A percentile compares a stretch with the other conserved stretches of the same genome.
Evolutionary conservation across 768 basidiomycete genomes (phyloP).

Genomic region (Russula lepida): DNA sequence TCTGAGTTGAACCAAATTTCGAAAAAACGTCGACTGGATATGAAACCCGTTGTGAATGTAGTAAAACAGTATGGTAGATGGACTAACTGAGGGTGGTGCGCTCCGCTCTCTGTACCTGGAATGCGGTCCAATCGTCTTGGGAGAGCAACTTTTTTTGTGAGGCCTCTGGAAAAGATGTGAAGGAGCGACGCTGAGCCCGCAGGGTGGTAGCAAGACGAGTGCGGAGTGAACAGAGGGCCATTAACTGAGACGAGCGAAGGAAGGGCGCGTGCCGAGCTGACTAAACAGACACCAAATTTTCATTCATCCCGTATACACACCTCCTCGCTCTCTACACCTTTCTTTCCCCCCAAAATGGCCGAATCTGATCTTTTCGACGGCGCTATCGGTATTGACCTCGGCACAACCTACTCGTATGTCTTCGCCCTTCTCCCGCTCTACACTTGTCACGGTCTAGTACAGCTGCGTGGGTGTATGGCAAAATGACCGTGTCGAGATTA

Average conservation of each 20-base stretch:
- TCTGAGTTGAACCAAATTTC: slow-evolving; percentile 72
- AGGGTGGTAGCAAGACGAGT: background rate
- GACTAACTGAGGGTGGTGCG: slow-evolving; percentile 47
- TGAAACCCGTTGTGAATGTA: slow-evolving; percentile 1
- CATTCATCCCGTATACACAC: slow-evolving; percentile 23
- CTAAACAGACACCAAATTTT: slow-evolving; percentile 7
- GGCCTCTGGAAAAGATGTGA: slow-evolving; percentile 16
- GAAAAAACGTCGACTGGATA: slow-evolving; percentile 37
- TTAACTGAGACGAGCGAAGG: background rate
- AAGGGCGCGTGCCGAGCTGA: background rate
- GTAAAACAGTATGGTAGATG: slow-evolving; percentile 15
- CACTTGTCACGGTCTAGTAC: slow-evolving; percentile 23
- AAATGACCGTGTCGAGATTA: slow-evolving; percentile 99
- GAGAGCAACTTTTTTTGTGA: slow-evolving; percentile 31
- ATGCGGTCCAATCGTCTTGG: slow-evolving; percentile 54
- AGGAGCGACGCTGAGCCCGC: background rate
- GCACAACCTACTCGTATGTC: slow-evolving; percentile 91
- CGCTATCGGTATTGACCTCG: slow-evolving; percentile 94
- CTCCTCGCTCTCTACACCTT: slow-evolving; percentile 28
- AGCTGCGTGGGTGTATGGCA: slow-evolving; percentile 99
- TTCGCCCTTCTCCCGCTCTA: background rate
- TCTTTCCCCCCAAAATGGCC: slow-evolving; percentile 36
- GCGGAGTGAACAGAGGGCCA: slow-evolving; percentile 22
- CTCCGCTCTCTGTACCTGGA: slow-evolving; percentile 52
- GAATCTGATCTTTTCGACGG: slow-evolving; percentile 82